Evolutionary conservation across 1,284 basidiomycete genomes (phyloP).

Genomic region (Porodaedalea pini): DNA sequence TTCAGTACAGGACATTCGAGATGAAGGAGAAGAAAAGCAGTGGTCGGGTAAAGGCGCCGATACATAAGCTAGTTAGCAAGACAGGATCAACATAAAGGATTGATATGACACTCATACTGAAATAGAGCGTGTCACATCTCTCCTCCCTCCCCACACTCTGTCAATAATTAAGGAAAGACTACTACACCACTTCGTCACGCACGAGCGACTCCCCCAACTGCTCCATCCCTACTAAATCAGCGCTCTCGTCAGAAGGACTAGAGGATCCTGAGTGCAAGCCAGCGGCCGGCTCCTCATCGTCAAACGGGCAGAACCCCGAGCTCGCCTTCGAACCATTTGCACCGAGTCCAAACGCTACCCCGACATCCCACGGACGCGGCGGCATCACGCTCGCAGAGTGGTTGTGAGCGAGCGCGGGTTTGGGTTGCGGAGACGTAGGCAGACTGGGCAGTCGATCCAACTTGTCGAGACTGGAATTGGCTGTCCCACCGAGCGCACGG

Average conservation of each 20-base stretch:
- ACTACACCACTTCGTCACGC: not conserved
- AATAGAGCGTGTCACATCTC: no score
- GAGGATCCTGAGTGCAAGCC: not conserved
- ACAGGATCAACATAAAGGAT: no score
- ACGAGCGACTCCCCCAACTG: no score
- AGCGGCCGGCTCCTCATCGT: not conserved
- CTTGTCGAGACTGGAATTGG: conserved; percentile 17
- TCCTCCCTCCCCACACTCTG: no score
- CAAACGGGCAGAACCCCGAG: conserved; percentile 13
- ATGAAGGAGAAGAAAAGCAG: no score
- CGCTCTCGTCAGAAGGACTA: not conserved
- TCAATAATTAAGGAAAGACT: not conserved
- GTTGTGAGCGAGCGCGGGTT: conserved; percentile 1
- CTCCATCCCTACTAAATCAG: not conserved
- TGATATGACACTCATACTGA: no score
- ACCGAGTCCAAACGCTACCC: not conserved
- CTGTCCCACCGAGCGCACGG: conserved; percentile 17
- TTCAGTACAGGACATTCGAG: no score
- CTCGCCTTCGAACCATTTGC: not conserved
- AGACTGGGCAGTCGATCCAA: conserved; percentile 10
- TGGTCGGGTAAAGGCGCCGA: no score
- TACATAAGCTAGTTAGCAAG: no score
- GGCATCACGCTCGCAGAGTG: conserved; percentile 1
- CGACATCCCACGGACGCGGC: not conserved
- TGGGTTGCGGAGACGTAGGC: conserved; percentile 14